Percentiles rank a stretch among this genome's conserved stretches.
Evolutionary conservation across 2,329 filamentous ascomycete genomes (phyloP).

Genomic region (Fusarium mundagurra): DNA sequence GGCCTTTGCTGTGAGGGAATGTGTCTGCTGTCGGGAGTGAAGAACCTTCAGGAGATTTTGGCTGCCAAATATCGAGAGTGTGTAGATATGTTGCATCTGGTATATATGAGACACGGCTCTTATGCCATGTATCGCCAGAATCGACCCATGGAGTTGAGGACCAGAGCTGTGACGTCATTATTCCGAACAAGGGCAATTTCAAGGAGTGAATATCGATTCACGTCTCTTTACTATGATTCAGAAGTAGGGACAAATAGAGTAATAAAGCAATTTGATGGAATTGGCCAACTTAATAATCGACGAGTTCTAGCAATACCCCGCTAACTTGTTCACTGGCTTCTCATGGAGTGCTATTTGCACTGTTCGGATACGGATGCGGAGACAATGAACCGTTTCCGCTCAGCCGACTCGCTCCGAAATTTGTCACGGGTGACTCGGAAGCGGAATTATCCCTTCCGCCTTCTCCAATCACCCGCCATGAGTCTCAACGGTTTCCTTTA

Average conservation of each 20-base stretch:
- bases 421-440: not conserved
- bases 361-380: not conserved
- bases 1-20: not conserved
- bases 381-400: not conserved
- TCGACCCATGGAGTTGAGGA: not conserved
- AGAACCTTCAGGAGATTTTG: accelerated
- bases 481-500: not conserved
- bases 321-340: not conserved
- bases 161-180: not conserved
- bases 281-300: not conserved
- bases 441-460: not conserved
- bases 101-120: not conserved
- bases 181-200: accelerated
- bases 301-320: not conserved
- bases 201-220: accelerated
- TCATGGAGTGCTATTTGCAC: not conserved
- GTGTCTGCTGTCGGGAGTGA: not conserved
- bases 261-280: accelerated
- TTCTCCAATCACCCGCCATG: not conserved
- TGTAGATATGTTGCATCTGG: not conserved
- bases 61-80: not conserved
- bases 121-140: not conserved
- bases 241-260: accelerated
- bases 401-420: not conserved
- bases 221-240: accelerated